A percentile compares a stretch with the other conserved stretches of the same genome.
These are phyloP conservation scores for Breviolum minutum DNA, from an alignment of 73 alveolate species.

Conservation along the genomic window DNA sequence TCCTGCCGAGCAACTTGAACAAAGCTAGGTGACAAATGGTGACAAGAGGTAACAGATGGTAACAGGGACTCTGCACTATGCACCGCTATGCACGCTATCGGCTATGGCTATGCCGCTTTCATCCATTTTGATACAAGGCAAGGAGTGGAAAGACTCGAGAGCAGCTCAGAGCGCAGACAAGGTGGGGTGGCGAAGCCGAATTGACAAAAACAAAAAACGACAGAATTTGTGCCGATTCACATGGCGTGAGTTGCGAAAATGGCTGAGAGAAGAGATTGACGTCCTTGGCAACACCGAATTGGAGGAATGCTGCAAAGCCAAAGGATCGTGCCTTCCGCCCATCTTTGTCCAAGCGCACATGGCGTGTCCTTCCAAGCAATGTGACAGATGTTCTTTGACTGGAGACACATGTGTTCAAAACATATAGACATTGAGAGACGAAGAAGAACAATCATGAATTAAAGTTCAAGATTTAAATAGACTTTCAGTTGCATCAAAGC, in stretches of 20 bases:
- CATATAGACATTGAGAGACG: background rate
- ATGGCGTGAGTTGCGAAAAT: background rate
- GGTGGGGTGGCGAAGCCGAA: too few species aligned
- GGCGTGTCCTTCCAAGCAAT: background rate
- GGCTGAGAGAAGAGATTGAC: background rate
- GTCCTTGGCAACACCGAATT: background rate
- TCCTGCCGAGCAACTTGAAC: background rate
- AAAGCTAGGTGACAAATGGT: too few species aligned
- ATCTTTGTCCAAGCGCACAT: conserved; percentile 3
- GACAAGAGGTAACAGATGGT: too few species aligned
- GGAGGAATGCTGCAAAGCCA: conserved; percentile 32
- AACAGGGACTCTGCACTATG: too few species aligned
- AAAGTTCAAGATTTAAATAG: background rate
- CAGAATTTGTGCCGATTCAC: background rate
- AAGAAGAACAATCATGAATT: background rate
- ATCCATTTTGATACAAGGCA: background rate
- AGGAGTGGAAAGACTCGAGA: background rate
- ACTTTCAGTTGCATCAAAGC: background rate
- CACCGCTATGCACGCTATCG: too few species aligned
- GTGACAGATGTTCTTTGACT: too few species aligned
- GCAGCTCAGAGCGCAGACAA: too few species aligned
- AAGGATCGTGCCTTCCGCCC: conserved; percentile 22
- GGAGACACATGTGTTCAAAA: background rate
- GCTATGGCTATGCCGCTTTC: too few species aligned
- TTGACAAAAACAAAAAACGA: too few species aligned